These are phyloP conservation scores for Eucalyptus virginea DNA, from an alignment of 345 rosid species.

Conservation along the genomic window DNA sequence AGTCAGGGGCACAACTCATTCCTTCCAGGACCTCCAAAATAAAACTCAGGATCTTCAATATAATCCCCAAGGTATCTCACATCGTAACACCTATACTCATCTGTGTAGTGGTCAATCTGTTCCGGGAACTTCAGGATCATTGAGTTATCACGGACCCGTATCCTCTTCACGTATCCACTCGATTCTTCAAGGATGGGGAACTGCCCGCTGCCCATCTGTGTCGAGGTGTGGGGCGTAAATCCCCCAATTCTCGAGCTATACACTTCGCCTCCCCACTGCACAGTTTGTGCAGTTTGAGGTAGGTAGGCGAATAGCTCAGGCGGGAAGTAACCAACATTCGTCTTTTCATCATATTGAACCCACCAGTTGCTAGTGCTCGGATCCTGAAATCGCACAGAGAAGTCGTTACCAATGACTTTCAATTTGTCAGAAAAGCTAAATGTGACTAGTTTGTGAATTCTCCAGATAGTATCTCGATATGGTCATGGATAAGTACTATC, in stretches of 20 bases:
- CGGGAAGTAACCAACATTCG: slow-evolving; percentile 50
- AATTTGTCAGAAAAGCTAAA: background rate
- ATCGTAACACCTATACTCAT: slow-evolving; percentile 33
- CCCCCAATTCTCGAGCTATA: slow-evolving; percentile 30
- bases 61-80: slow-evolving; percentile 15
- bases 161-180: slow-evolving; percentile 20
- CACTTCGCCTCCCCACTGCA: slow-evolving; percentile 61
- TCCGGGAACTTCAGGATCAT: slow-evolving; percentile 24
- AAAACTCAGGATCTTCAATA: slow-evolving; percentile 44
- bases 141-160: slow-evolving; percentile 32
- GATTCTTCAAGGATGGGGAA: slow-evolving; percentile 15
- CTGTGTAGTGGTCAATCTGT: slow-evolving; percentile 10
- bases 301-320: slow-evolving; percentile 11
- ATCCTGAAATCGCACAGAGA: slow-evolving; percentile 4
- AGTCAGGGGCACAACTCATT: slow-evolving; percentile 25
- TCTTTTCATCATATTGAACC: slow-evolving; percentile 38
- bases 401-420: background rate
- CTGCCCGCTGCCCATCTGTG: slow-evolving; percentile 44
- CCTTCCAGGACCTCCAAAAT: slow-evolving; percentile 42
- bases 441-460: background rate
- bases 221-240: slow-evolving; percentile 26
- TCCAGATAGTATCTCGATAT: background rate
- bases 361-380: slow-evolving; percentile 30
- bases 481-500: background rate
- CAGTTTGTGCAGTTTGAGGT: slow-evolving; percentile 13